Evolutionary conservation across 1,284 basidiomycete species (phyloP).

Genomic region (Testicularia cyperi): DNA sequence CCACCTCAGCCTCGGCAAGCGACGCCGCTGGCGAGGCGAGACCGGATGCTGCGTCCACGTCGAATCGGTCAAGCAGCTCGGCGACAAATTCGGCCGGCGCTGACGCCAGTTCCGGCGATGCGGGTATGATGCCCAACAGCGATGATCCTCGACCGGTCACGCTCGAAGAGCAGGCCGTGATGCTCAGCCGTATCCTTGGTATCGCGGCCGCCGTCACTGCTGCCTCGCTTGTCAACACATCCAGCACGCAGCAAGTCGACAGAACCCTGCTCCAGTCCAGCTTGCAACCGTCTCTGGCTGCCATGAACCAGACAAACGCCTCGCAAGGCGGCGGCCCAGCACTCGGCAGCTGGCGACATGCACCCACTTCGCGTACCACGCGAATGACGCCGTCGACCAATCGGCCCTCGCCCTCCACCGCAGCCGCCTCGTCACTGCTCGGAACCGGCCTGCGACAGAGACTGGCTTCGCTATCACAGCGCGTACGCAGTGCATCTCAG

Average conservation of each 20-base stretch:
- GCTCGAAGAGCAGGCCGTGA: constrained; percentile 55
- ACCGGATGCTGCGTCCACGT: no score
- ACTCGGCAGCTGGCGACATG: no score
- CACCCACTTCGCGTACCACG: no score
- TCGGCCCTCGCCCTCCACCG: no score
- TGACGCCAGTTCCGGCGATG: not conserved
- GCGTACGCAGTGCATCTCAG: constrained; percentile 9
- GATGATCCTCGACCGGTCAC: constrained; percentile 45
- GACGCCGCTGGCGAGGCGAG: not conserved
- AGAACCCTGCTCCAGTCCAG: constrained; percentile 36
- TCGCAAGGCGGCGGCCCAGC: no score
- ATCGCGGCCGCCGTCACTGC: constrained; percentile 57
- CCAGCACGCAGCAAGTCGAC: constrained; percentile 28
- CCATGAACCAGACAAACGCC: constrained; percentile 26
- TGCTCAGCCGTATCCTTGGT: constrained; percentile 53
- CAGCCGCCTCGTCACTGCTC: constrained; percentile 2
- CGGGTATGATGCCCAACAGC: constrained; percentile 6
- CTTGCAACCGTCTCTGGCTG: constrained; percentile 27
- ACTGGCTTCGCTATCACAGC: constrained; percentile 17
- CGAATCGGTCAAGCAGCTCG: no score
- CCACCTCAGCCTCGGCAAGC: no score
- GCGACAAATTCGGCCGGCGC: not conserved
- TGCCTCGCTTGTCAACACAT: constrained; percentile 47
- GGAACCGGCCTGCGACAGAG: constrained; percentile 30
- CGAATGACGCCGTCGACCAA: no score